These are phyloP conservation scores for Wickerhamomyces canadensis DNA, from an alignment of 805 yeast species.

Conservation along the genomic window DNA sequence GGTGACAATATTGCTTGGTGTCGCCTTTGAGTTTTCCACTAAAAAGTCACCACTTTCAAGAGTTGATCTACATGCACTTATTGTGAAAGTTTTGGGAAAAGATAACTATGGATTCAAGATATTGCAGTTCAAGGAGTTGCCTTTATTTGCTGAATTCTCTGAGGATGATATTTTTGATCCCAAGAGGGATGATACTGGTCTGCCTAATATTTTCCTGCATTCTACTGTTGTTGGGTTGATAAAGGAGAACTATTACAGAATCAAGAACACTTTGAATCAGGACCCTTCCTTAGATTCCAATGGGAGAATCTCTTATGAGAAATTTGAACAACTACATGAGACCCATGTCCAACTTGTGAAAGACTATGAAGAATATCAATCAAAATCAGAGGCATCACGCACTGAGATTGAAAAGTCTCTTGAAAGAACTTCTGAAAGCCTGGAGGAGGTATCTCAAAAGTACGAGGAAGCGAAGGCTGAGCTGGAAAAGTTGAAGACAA, in stretches of 20 bases:
- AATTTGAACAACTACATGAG: slow-evolving; percentile 29
- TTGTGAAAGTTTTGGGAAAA: slow-evolving; percentile 70
- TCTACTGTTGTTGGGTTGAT: slow-evolving; percentile 56
- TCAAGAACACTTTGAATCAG: slow-evolving; percentile 64
- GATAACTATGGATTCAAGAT: slow-evolving; percentile 74
- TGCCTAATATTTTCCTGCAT: slow-evolving; percentile 79
- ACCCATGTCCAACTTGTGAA: slow-evolving; percentile 31
- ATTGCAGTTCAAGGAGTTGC: slow-evolving; percentile 61
- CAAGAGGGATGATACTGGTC: slow-evolving; percentile 71
- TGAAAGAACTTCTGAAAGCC: slow-evolving; percentile 9
- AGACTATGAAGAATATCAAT: slow-evolving; percentile 28
- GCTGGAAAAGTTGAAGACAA: slow-evolving; percentile 15
- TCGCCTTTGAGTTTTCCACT: slow-evolving; percentile 78
- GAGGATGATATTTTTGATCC: slow-evolving; percentile 43
- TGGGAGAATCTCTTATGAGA: slow-evolving; percentile 55
- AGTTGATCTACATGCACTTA: slow-evolving; percentile 49
- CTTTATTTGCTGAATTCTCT: slow-evolving; percentile 51
- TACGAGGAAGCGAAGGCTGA: slow-evolving; percentile 10
- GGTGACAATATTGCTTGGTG: slow-evolving; percentile 65
- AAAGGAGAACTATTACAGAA: slow-evolving; percentile 63
- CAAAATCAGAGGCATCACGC: slow-evolving; percentile 27
- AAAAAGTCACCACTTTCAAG: slow-evolving; percentile 49
- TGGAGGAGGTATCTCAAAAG: slow-evolving; percentile 9
- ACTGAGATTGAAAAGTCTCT: slow-evolving; percentile 20
- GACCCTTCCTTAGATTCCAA: slow-evolving; percentile 74